A percentile compares a stretch with the other conserved stretches of the same genome.
Conservation (phyloP, 1,284 basidiomycete species). For the Pholiota adiposa region DNA sequence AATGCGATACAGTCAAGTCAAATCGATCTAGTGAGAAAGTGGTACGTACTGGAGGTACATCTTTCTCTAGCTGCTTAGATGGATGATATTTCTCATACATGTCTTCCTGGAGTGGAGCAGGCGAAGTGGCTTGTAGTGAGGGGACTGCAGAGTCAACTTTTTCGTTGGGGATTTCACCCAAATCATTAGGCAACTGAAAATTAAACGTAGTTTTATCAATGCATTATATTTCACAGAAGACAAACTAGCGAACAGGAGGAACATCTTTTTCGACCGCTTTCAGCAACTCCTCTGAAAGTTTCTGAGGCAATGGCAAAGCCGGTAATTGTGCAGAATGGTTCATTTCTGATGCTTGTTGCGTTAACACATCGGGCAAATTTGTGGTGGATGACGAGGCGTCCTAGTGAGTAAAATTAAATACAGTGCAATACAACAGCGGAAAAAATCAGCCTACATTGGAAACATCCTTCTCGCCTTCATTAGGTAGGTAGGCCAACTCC, state of each 20-base stretch:
- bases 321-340: background rate
- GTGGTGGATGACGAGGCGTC: background rate
- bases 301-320: background rate
- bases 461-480: background rate
- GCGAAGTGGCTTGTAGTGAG: background rate
- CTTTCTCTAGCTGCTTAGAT: conserved; percentile 1
- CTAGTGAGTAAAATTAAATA: background rate
- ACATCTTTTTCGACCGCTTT: background rate
- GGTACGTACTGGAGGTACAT: conserved; percentile 48
- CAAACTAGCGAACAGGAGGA: background rate
- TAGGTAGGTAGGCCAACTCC: background rate
- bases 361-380: no score
- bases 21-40: conserved; percentile 13
- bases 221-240: background rate
- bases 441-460: background rate
- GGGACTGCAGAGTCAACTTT: background rate
- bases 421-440: background rate
- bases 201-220: background rate
- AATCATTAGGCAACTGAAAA: conserved; percentile 2
- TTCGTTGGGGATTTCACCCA: background rate
- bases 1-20: conserved; percentile 1
- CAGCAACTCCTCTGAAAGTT: background rate
- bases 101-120: background rate
- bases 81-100: background rate
- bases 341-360: background rate